Conservation (phyloP, 129 eudicot genomes). For the Smallanthus sonchifolius region DNA sequence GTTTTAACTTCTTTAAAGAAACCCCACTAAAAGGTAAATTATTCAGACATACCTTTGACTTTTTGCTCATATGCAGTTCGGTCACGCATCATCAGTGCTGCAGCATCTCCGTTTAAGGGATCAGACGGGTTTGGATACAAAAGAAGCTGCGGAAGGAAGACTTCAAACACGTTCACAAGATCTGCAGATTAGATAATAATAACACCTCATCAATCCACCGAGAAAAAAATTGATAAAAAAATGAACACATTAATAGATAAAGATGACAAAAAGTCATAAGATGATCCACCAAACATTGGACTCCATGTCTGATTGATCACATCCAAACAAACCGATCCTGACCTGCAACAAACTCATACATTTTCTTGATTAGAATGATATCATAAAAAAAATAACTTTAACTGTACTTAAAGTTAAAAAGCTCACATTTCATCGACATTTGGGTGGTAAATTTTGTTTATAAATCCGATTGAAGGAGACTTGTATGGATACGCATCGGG, state of each 20-base stretch:
- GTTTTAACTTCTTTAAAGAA: not conserved
- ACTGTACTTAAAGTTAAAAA: not conserved
- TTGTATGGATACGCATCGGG: constrained; percentile 78
- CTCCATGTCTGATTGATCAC: constrained; percentile 98
- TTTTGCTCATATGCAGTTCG: constrained; percentile 58
- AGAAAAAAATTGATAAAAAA: not conserved
- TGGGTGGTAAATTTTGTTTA: constrained; percentile 87
- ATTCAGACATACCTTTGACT: constrained; percentile 61
- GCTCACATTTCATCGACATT: constrained; percentile 94
- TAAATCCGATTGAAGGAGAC: constrained; percentile 89
- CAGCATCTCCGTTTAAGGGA: constrained; percentile 92
- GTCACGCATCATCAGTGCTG: constrained; percentile 93
- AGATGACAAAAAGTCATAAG: not conserved
- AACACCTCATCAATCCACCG: constrained; percentile 3
- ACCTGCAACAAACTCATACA: constrained; percentile 48
- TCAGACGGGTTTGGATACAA: constrained; percentile 93
- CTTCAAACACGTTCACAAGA: constrained; percentile 90
- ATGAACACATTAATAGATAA: not conserved
- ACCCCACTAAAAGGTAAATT: not conserved
- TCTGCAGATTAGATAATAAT: constrained; percentile 35
- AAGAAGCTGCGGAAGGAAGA: constrained; percentile 94
- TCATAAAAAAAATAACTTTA: not conserved
- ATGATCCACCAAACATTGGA: constrained; percentile 76
- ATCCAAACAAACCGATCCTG: constrained; percentile 94
- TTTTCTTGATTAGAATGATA: not conserved